phyloP scores from a whole-genome alignment of 2,329 filamentous ascomycete genomes.

The Grosmannia clavigera region DNA sequence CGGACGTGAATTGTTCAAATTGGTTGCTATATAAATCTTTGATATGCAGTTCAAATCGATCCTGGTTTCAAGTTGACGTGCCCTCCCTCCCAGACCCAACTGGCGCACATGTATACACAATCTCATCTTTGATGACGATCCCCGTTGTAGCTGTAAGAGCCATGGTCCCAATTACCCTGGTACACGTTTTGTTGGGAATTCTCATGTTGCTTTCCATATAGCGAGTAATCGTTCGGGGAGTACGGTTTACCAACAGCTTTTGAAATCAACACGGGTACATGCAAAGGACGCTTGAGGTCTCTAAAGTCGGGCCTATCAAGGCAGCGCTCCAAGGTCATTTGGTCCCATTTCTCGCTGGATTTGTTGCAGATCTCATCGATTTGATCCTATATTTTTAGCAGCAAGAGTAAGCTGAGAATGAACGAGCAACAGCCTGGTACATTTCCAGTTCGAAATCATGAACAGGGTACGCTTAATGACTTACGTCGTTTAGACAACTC shows the following conservation, averaged over 20 bases:
- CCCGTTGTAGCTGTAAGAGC: background rate
- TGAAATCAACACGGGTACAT: slow-evolving; percentile 40
- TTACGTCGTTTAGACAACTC: slow-evolving; percentile 39
- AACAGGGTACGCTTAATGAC: slow-evolving; percentile 13
- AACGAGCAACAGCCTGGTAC: too few relatives aligned
- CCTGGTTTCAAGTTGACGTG: background rate
- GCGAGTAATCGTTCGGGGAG: background rate
- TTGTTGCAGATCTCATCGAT: slow-evolving; percentile 51
- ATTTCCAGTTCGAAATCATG: background rate
- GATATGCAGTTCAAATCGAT: background rate
- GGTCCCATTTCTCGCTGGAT: slow-evolving; percentile 46
- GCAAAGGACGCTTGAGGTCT: slow-evolving; percentile 40
- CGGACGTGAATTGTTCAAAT: background rate
- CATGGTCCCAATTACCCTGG: background rate
- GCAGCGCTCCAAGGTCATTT: slow-evolving; percentile 34
- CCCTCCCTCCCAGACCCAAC: background rate
- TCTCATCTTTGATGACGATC: background rate
- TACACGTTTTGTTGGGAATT: background rate
- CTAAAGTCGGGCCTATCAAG: slow-evolving; percentile 5
- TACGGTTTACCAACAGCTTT: slow-evolving; percentile 16
- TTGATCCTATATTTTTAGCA: slow-evolving; percentile 35
- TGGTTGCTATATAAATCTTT: background rate
- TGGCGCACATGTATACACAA: background rate
- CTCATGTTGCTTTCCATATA: background rate
- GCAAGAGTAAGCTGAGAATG: background rate